Evolutionary conservation across 2,329 filamentous ascomycete species (phyloP).

Genomic region (Cladophialophora carrionii): DNA sequence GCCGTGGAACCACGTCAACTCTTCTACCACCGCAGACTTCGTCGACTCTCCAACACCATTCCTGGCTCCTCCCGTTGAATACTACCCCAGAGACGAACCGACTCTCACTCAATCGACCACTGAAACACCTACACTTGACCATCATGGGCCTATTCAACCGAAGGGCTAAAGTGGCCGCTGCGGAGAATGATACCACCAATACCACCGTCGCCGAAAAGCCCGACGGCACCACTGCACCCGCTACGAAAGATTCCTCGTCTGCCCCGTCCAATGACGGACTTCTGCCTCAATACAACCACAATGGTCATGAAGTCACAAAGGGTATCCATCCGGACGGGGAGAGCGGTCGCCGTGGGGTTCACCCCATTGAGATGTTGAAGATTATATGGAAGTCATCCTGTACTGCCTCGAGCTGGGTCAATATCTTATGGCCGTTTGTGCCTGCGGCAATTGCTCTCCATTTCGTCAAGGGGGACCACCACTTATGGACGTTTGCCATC

Average conservation of each 20-base stretch:
- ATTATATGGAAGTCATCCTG: conserved; percentile 68
- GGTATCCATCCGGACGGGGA: conserved; percentile 61
- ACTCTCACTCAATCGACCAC: neutral
- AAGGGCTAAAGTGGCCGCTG: conserved; percentile 13
- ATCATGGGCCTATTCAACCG: conserved; percentile 32
- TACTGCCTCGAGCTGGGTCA: conserved; percentile 65
- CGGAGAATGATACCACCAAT: neutral
- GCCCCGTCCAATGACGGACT: conserved; percentile 16
- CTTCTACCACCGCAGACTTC: neutral
- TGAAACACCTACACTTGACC: conserved; percentile 17
- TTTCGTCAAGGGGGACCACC: conserved; percentile 58
- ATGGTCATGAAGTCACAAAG: conserved; percentile 42
- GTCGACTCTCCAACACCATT: neutral
- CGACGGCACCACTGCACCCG: conserved; percentile 7
- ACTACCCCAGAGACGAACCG: neutral
- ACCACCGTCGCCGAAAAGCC: conserved; percentile 27
- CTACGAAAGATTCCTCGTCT: conserved; percentile 9
- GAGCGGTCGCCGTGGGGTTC: conserved; percentile 68
- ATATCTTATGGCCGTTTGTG: conserved; percentile 75
- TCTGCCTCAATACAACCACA: conserved; percentile 34
- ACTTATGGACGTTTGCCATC: conserved; percentile 69
- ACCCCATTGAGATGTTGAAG: conserved; percentile 65
- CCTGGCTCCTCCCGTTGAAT: neutral
- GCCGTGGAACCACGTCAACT: neutral
- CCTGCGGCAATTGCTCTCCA: conserved; percentile 70